Evolutionary conservation across 169 alveolate species (phyloP).

Genomic region (Perkinsus olseni): DNA sequence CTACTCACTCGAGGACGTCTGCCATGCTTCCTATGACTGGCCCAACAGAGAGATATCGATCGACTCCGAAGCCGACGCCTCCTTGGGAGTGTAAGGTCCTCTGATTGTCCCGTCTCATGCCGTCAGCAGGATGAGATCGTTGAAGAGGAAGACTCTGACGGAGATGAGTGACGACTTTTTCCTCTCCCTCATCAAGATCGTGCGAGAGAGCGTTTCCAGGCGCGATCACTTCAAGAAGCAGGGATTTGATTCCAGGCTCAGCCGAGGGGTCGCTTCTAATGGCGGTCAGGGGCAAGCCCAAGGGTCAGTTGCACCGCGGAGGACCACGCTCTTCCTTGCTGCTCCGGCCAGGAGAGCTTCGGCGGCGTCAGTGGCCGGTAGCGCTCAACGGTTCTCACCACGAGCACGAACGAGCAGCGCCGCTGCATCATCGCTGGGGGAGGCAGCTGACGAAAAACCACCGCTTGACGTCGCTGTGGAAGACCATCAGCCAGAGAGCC

Average conservation of each 20-base stretch:
- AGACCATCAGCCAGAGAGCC: not conserved
- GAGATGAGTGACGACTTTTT: not conserved
- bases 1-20: not conserved
- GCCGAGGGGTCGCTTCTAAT: not conserved
- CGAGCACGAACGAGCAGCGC: not conserved
- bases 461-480: not conserved
- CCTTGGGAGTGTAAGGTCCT: not conserved
- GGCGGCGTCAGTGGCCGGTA: not conserved
- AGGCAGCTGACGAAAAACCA: not conserved
- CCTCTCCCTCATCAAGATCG: not conserved
- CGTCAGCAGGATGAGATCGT: not conserved
- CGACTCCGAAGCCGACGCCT: not conserved
- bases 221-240: not conserved
- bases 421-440: not conserved
- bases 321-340: not conserved
- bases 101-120: not conserved
- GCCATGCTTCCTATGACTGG: not conserved
- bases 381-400: not conserved
- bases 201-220: not conserved
- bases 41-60: not conserved
- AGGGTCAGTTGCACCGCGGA: not conserved
- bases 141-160: not conserved
- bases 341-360: not conserved
- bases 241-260: not conserved
- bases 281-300: not conserved